Evolutionary conservation across 257 asterid species (phyloP), one percentile per base, ranked within the genome.

Genomic region (Pogostemon cablin): DNA sequence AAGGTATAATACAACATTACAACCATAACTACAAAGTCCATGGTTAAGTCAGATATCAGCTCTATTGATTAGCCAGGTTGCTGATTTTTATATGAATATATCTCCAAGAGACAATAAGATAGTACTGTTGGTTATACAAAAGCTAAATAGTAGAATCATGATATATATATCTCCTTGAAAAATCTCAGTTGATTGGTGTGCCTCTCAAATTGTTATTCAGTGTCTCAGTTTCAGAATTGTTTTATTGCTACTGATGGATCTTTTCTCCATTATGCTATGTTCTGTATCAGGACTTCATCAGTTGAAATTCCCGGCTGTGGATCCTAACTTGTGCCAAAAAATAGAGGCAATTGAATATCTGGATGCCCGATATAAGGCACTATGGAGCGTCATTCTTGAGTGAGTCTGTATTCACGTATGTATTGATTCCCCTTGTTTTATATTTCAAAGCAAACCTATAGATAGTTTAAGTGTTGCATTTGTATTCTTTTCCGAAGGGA

Each of bases 341-440:
- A 78, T 65, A 61, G 97, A 88, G 81, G 98, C 89, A 57, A 86
- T 95, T 81, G 81, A 67, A 80, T 86, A 93, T 68, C 77, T 89
- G 81, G 80, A 91, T 79, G 64, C 40, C 78, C 83, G 82, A 86
- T 95, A 95, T 73, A 83, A 84, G 80, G 90, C 95, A 71, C 56
- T 85, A 39, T 91, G 96, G 98, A 64, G 47, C 62, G 73, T 70
- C 71, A 73, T 46, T 41, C 83, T 79, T 57, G 90, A 87, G 99
- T 93, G 81, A 83, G 99, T 86, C 76, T 76, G 76, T 69, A 57
- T 42, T 42, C 43, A 46, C 61, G 65, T 72, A 3, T 48, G 58
- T 54, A 42, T 66, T 67, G 57, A 61, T 35, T 68, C 47, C 17
- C 64, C 72, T 44, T 39, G 58, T 64, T 71, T 10, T 25, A 25